phyloP scores from a whole-genome alignment of 495 filamentous ascomycete species.

The Halenospora varia region DNA sequence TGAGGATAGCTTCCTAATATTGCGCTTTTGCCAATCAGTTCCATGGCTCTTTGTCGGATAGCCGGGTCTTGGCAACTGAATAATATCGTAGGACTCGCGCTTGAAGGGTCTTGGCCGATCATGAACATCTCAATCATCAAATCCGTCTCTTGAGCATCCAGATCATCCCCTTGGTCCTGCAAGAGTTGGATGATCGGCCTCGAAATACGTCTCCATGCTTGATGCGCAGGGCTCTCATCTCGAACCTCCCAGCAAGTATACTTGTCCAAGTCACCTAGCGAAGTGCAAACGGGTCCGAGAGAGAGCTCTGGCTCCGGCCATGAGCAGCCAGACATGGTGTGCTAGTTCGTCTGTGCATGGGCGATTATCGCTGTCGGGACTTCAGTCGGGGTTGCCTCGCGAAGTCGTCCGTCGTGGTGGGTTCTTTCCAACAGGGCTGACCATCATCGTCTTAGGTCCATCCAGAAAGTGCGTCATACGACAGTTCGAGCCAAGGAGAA shows the following conservation, averaged over 20 bases:
- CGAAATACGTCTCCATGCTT: not conserved
- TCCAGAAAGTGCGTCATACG: too few relatives aligned
- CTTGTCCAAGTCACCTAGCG: not conserved
- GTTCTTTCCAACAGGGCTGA: not conserved
- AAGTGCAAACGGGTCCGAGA: not conserved
- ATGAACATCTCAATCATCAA: slow-evolving; percentile 17
- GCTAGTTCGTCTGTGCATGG: not conserved
- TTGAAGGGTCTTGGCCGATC: slow-evolving; percentile 4
- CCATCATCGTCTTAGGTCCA: not conserved
- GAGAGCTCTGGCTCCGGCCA: slow-evolving; percentile 17
- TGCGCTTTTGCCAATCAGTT: not conserved
- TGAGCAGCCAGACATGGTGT: not conserved
- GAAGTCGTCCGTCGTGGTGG: not conserved
- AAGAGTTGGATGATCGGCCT: slow-evolving; percentile 1
- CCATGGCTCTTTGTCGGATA: slow-evolving; percentile 9
- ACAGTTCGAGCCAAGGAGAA: too few relatives aligned
- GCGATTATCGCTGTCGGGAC: not conserved
- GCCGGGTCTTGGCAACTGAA: slow-evolving; percentile 14
- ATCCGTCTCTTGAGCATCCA: slow-evolving; percentile 2
- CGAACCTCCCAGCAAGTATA: slow-evolving; percentile 12
- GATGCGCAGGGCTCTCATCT: slow-evolving; percentile 7
- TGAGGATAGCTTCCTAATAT: slow-evolving; percentile 2
- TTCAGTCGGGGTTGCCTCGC: not conserved
- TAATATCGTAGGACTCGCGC: slow-evolving; percentile 4
- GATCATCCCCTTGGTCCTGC: slow-evolving; percentile 2